phyloP scores from a whole-genome alignment of 192 early-diverging fungal species.

The Entomortierella chlamydospora region DNA sequence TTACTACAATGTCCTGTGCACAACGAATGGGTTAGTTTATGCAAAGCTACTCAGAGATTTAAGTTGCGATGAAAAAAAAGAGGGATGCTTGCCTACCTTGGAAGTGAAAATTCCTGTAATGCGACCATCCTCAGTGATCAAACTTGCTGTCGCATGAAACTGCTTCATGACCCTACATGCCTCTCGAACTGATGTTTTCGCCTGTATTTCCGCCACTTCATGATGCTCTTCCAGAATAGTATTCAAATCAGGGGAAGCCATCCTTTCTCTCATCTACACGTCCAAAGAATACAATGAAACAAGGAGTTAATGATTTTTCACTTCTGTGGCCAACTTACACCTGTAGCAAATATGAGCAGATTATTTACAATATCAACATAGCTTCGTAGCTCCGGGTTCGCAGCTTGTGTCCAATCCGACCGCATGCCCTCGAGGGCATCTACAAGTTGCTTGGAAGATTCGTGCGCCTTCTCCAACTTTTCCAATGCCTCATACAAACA shows the following conservation, averaged over 20 bases:
- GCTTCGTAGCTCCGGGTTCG: constrained; percentile 56
- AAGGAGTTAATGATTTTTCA: neutral
- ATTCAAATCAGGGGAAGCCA: constrained; percentile 89
- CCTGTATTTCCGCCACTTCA: constrained; percentile 65
- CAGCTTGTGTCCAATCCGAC: constrained; percentile 72
- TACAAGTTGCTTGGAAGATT: constrained; percentile 76
- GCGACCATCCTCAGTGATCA: constrained; percentile 71
- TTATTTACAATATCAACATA: constrained; percentile 32
- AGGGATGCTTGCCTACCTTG: constrained; percentile 33
- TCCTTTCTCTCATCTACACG: constrained; percentile 71
- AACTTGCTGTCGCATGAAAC: constrained; percentile 72
- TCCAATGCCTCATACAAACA: constrained; percentile 84
- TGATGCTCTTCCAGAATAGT: constrained; percentile 73
- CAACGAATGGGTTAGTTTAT: neutral
- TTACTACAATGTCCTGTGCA: constrained; percentile 76
- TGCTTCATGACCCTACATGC: constrained; percentile 76
- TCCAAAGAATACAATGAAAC: neutral
- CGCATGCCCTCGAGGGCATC: constrained; percentile 83
- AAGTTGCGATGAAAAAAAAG: neutral
- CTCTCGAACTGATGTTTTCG: constrained; percentile 71
- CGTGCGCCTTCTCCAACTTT: constrained; percentile 81
- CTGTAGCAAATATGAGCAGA: too few relatives aligned
- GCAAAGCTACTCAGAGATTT: neutral
- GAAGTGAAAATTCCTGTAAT: constrained; percentile 80
- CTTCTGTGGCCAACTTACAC: too few relatives aligned